Evolutionary conservation across 139 green algal species (phyloP).

Genomic region (Bryopsis sp.): DNA sequence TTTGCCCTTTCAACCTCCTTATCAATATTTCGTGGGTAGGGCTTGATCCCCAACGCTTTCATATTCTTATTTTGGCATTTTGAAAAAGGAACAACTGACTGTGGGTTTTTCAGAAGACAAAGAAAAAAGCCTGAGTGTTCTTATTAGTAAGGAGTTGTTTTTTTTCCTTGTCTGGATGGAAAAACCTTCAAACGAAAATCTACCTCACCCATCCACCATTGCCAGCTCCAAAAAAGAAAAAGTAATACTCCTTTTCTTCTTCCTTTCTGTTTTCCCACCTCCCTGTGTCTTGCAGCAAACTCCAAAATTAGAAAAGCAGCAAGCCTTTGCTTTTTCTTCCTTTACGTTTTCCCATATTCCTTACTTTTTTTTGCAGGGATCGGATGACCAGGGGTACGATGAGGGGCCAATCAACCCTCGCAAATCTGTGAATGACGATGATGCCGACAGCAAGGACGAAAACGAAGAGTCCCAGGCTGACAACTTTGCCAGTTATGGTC

Average conservation of each 20-base stretch:
- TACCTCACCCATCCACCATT: no score
- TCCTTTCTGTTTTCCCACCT: no score
- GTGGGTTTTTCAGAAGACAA: not conserved
- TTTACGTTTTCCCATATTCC: no score
- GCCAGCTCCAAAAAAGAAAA: no score
- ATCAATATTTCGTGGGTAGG: not conserved
- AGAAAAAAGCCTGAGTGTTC: not conserved
- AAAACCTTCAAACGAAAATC: no score
- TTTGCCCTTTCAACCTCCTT: not conserved
- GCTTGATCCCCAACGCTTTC: not conserved
- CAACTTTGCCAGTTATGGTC: constrained; percentile 36
- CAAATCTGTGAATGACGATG: no score
- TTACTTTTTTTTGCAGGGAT: no score
- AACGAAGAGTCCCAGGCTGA: constrained; percentile 16
- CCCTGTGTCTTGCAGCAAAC: not conserved
- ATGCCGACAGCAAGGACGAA: not conserved
- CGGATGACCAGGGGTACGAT: not conserved
- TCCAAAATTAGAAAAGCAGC: not conserved
- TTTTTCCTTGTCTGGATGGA: no score
- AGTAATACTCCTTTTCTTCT: no score
- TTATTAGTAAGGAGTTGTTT: not conserved
- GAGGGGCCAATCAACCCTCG: not conserved
- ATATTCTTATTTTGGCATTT: not conserved
- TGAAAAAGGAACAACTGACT: not conserved
- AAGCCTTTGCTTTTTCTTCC: not conserved